Base-by-base conservation (phyloP, 495 filamentous ascomycete species). In the Halenospora varia region DNA sequence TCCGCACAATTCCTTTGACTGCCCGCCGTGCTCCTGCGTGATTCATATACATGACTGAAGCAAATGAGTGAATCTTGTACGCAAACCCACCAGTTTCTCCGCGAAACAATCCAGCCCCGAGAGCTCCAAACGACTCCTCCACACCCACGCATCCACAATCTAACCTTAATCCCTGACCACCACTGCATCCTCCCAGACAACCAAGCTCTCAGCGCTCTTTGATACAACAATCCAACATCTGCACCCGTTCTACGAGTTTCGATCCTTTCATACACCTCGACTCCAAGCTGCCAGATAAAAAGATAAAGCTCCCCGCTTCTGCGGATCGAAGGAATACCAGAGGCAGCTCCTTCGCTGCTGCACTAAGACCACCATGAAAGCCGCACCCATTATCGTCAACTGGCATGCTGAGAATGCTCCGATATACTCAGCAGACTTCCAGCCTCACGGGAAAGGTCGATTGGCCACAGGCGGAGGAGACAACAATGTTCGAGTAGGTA, bases 361-460 rank as follows among this genome's bases (percentile, higher is more conserved):
- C 40, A 6, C 20, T 25, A 15, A 47, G 23, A 23, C 51, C 46
- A 59, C 17, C 54, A 96, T 96, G 92, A 95, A 90, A 80, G 88
- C 89, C 60, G 84, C 89, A 65, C 90, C 92, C 64, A 79, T 97
- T 53, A 88, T 96, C 60, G 88, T 96, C 70, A 86, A 90, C 72
- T 97, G 94, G 94, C 95, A 97, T 71, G 89, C 96, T 63, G 89
- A 92, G 62, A 96, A 95, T 73, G 80, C 87, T 61, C 92, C 93
- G 48, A 92, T 97, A 62, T 97, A 96, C 71, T 96, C 92, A 25
- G 88, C 89, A 62, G 91, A 97, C 73, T 97, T 97, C 72, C 90
- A 97, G 66, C 89, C 89, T 60, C 85, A 94, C 73, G 91, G 92
- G 61, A 97, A 93, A 73, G 62, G 65, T 1, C 87, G 95, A 63